Evolutionary conservation across 2,329 filamentous ascomycete genomes (phyloP), one percentile per base, ranked within the genome.

Genomic region (Ophiosphaerella herpotricha): DNA sequence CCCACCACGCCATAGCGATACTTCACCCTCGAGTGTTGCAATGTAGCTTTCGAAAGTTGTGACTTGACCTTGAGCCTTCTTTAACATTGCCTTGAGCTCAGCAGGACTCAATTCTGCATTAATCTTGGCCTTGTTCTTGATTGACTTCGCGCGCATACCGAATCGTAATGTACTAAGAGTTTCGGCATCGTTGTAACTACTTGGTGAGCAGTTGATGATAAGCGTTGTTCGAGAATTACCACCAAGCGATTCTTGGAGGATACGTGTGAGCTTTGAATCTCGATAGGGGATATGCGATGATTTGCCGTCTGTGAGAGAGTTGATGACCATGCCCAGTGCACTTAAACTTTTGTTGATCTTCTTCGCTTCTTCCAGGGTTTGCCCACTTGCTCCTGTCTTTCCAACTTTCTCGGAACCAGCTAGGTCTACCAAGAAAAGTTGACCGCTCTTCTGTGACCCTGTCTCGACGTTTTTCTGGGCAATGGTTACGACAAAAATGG

Each of bases 281-380:
- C 94, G 88, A 75, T 97, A 99, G 1, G 94, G 94, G 58, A 99
- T 84, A 69, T 97, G 92, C 39, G 89, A 91, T 36, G 92, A 96
- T 89, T 96, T 97, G 71, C 92, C 93, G 73, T 97, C 94, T 2
- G 94, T 97, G 65, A 99, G 79, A 46, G 92, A 86, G 76, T 97
- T 97, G 82, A 99, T 99, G 78, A 97, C 94, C 92, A 97, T 97
- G 67, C 94, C 94, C 53, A 99, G 82, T 47, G 94, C 92, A 78
- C 92, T 97, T 79, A 99, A 83, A 82, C 91, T 97, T 83, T 97
- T 97, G 83, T 99, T 99, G 83, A 99, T 99, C 82, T 99, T 99
- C 82, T 97, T 97, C 54, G 94, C 94, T 74, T 99, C 94, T 75
- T 97, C 94, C 37, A 99, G 81, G 4, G 93, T 97, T 76, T 97